Conservation (phyloP, 768 basidiomycete species). For the Amyloporia xantha region DNA sequence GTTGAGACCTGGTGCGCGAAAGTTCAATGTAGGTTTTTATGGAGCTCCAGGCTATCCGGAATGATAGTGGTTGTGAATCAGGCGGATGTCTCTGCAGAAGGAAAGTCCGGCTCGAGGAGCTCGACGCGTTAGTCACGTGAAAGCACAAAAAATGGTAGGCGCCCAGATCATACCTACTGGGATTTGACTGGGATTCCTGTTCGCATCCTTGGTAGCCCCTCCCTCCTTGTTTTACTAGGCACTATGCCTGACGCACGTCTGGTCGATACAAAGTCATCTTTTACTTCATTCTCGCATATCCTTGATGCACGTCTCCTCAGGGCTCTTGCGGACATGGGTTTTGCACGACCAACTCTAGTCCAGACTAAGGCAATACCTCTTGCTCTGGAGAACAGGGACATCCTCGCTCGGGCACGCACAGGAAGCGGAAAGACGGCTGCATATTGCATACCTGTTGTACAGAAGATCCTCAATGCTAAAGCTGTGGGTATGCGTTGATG, state of each 20-base stretch:
- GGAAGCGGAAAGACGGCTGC: slow-evolving; percentile 97
- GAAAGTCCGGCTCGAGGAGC: too few relatives aligned
- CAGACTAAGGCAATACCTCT: slow-evolving; percentile 90
- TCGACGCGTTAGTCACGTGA: not conserved
- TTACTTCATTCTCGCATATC: slow-evolving; percentile 59
- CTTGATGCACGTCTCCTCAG: slow-evolving; percentile 83
- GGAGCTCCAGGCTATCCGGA: too few relatives aligned
- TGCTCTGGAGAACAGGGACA: slow-evolving; percentile 82
- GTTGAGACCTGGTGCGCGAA: too few relatives aligned
- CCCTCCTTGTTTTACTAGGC: not conserved
- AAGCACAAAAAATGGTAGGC: too few relatives aligned
- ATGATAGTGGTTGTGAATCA: not conserved
- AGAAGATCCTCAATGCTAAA: slow-evolving; percentile 82
- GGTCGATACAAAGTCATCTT: slow-evolving; percentile 27
- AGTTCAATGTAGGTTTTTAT: too few relatives aligned
- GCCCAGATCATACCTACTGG: too few relatives aligned
- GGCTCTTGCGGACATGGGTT: slow-evolving; percentile 84
- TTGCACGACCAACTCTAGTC: slow-evolving; percentile 86
- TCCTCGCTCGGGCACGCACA: slow-evolving; percentile 89
- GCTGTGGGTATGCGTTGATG: slow-evolving; percentile 49
- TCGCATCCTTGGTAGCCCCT: too few relatives aligned
- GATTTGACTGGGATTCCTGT: too few relatives aligned
- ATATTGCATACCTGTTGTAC: slow-evolving; percentile 86
- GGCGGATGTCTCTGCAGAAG: too few relatives aligned
- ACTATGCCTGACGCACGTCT: slow-evolving; percentile 20